phyloP scores from a whole-genome alignment of 768 basidiomycete genomes.

The Pholiota conissans region DNA sequence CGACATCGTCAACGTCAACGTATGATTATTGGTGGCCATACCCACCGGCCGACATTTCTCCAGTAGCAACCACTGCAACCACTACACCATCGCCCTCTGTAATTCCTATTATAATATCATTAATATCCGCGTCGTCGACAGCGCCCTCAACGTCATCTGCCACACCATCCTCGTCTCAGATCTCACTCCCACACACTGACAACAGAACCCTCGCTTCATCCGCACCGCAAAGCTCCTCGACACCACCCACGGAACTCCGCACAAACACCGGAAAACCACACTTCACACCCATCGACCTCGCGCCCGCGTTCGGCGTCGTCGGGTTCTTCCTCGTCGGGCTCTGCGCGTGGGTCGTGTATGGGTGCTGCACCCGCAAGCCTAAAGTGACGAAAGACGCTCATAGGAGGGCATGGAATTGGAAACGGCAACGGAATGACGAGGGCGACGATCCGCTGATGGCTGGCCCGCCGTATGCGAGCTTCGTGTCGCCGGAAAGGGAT shows the following conservation, averaged over 20 bases:
- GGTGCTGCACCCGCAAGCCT: slow-evolving; percentile 27
- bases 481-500: no score
- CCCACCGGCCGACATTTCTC: not conserved
- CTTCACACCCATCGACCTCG: slow-evolving; percentile 24
- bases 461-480: no score
- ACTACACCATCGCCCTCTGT: not conserved
- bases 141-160: not conserved
- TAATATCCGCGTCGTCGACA: not conserved
- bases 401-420: no score
- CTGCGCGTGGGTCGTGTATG: slow-evolving; percentile 35
- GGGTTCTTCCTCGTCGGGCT: slow-evolving; percentile 30
- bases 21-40: not conserved
- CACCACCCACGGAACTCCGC: slow-evolving; percentile 7
- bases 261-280: slow-evolving; percentile 18
- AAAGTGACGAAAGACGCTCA: slow-evolving; percentile 17
- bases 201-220: not conserved
- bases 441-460: no score
- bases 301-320: slow-evolving; percentile 31
- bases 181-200: not conserved
- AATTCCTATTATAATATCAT: not conserved
- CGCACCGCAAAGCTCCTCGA: not conserved
- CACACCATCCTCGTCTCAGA: not conserved
- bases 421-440: no score
- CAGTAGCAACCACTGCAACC: not conserved
- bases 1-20: not conserved